These are phyloP conservation scores for Cercophora sp. DNA, from an alignment of 495 filamentous ascomycete species.

Conservation along the genomic window DNA sequence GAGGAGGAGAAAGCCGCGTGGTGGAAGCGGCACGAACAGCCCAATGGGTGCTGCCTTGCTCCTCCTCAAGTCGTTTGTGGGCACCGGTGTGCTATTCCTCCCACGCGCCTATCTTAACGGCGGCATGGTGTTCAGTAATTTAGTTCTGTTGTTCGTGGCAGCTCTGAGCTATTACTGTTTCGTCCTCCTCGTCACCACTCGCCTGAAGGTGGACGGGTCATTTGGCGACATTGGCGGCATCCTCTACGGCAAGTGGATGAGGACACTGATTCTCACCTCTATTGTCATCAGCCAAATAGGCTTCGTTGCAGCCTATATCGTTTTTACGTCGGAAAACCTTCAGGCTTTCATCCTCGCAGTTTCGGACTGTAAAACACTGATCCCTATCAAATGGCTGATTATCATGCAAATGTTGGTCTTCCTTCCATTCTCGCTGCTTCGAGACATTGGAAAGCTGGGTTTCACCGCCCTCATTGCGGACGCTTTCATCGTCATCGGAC, in stretches of 20 bases:
- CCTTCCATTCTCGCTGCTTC: slow-evolving; percentile 84
- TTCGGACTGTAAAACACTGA: slow-evolving; percentile 70
- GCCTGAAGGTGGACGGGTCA: slow-evolving; percentile 76
- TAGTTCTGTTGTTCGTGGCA: slow-evolving; percentile 81
- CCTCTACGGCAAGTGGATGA: slow-evolving; percentile 87
- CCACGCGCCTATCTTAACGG: slow-evolving; percentile 90
- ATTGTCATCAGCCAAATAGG: slow-evolving; percentile 93
- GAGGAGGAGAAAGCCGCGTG: slow-evolving; percentile 67
- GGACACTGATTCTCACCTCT: slow-evolving; percentile 77
- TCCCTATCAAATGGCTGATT: slow-evolving; percentile 85
- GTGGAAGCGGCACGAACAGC: slow-evolving; percentile 65
- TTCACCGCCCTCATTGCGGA: slow-evolving; percentile 90
- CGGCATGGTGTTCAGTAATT: slow-evolving; percentile 92
- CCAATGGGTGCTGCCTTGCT: slow-evolving; percentile 72
- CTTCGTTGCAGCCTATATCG: slow-evolving; percentile 96
- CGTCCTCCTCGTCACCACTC: slow-evolving; percentile 81
- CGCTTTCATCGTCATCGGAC: slow-evolving; percentile 84
- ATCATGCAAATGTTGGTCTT: slow-evolving; percentile 91
- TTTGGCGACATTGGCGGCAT: slow-evolving; percentile 95
- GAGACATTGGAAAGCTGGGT: slow-evolving; percentile 91
- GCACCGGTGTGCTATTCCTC: slow-evolving; percentile 94
- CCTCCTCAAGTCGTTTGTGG: slow-evolving; percentile 93
- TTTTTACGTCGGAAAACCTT: slow-evolving; percentile 93
- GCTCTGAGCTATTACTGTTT: slow-evolving; percentile 92
- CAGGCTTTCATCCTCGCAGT: slow-evolving; percentile 88